Evolutionary conservation across 768 basidiomycete genomes (phyloP).

Genomic region (Tylopilus felleus): DNA sequence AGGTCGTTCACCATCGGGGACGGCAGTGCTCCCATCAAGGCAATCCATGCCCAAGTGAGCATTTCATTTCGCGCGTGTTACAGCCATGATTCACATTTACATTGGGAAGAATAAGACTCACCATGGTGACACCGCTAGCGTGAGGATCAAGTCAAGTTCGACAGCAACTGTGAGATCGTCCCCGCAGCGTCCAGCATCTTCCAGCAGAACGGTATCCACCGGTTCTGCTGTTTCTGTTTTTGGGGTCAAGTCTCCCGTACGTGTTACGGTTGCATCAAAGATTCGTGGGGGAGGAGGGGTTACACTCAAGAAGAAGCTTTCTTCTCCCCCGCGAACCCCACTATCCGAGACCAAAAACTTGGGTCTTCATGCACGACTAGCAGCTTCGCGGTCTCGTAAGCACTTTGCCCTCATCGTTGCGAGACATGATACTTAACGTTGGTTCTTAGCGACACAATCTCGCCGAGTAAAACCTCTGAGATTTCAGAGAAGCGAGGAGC

Average conservation of each 20-base stretch:
- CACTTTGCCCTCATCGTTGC: not conserved
- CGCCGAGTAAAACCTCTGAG: constrained; percentile 13
- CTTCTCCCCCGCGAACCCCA: constrained; percentile 19
- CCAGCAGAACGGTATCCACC: constrained; percentile 8
- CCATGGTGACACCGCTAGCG: not conserved
- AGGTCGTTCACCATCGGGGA: constrained; percentile 51
- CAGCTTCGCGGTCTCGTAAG: constrained; percentile 22
- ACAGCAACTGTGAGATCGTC: constrained; percentile 6
- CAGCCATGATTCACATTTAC: not conserved
- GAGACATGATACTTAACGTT: not conserved
- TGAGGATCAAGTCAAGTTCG: constrained; percentile 12
- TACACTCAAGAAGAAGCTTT: constrained; percentile 24
- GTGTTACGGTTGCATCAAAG: constrained; percentile 13
- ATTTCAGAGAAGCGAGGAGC: constrained; percentile 8
- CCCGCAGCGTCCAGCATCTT: constrained; percentile 5
- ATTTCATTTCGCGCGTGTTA: not conserved
- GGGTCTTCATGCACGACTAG: constrained; percentile 8
- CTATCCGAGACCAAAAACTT: constrained; percentile 25
- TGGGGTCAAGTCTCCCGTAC: constrained; percentile 22
- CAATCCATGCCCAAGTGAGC: constrained; percentile 56
- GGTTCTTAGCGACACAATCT: constrained; percentile 9
- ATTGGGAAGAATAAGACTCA: constrained; percentile 21
- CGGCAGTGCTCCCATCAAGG: constrained; percentile 44
- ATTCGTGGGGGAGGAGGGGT: constrained; percentile 20
- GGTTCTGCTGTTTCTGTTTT: not conserved